Evolutionary conservation across 73 alveolate genomes (phyloP).

Genomic region (Paramecium tetraurelia): DNA sequence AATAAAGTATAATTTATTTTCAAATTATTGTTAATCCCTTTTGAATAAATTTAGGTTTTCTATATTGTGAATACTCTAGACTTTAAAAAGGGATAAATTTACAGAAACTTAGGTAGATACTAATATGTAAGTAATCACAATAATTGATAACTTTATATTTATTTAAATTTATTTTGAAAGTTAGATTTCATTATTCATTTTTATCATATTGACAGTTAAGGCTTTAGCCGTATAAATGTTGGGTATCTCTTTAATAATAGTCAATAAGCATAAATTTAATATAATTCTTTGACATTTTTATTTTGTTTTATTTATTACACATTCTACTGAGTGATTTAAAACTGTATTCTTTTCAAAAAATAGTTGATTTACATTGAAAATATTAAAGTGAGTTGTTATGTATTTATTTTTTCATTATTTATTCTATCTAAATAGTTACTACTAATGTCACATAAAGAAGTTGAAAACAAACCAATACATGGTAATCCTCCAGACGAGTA

Average conservation of each 20-base stretch:
- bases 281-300: too few relatives aligned
- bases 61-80: too few relatives aligned
- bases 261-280: too few relatives aligned
- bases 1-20: not conserved
- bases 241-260: not conserved
- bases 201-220: too few relatives aligned
- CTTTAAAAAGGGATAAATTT: not conserved
- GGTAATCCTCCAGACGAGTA: constrained; percentile 10
- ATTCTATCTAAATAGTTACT: not conserved
- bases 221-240: not conserved
- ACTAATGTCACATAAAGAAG: not conserved
- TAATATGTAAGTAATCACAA: too few relatives aligned
- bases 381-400: not conserved
- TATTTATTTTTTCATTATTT: not conserved
- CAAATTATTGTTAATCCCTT: not conserved
- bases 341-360: too few relatives aligned
- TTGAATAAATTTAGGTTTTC: too few relatives aligned
- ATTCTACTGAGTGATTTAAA: not conserved
- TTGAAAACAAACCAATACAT: constrained; percentile 32
- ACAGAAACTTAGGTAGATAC: too few relatives aligned
- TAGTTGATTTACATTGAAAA: not conserved
- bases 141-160: too few relatives aligned
- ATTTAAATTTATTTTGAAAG: too few relatives aligned
- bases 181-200: too few relatives aligned
- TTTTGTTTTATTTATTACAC: too few relatives aligned